These are phyloP conservation scores for Ophiostoma himal-ulmi DNA, from an alignment of 2,329 filamentous ascomycete species.

Conservation along the genomic window DNA sequence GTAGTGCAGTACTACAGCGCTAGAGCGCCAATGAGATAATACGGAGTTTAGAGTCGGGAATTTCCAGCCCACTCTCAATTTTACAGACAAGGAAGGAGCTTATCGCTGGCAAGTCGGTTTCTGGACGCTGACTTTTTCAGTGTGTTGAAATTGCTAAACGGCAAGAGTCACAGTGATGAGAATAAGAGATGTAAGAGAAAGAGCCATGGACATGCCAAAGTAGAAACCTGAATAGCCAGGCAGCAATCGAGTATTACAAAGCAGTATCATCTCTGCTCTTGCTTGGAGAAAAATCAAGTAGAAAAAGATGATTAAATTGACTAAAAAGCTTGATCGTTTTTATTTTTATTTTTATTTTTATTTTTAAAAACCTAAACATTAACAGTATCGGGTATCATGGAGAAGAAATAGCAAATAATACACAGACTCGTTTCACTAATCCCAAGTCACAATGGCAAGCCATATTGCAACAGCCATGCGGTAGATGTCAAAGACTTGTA, in stretches of 20 bases:
- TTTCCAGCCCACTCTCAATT: not conserved
- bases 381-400: too few species aligned
- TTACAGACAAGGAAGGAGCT: not conserved
- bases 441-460: too few species aligned
- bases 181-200: not conserved
- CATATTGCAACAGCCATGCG: too few species aligned
- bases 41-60: not conserved
- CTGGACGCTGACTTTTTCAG: not conserved
- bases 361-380: too few species aligned
- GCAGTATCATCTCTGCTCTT: not conserved
- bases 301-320: not conserved
- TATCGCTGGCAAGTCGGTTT: not conserved
- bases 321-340: too few species aligned
- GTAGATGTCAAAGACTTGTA: too few species aligned
- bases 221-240: not conserved
- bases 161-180: not conserved
- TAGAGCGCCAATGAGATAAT: conserved; percentile 1
- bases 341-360: too few species aligned
- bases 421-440: too few species aligned
- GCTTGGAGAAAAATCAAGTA: not conserved
- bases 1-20: not conserved
- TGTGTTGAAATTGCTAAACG: not conserved
- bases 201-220: not conserved
- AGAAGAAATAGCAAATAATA: too few species aligned
- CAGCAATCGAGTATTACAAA: not conserved